Evolutionary conservation across 2,329 filamentous ascomycete genomes (phyloP).

Genomic region (Dothistroma septosporum): DNA sequence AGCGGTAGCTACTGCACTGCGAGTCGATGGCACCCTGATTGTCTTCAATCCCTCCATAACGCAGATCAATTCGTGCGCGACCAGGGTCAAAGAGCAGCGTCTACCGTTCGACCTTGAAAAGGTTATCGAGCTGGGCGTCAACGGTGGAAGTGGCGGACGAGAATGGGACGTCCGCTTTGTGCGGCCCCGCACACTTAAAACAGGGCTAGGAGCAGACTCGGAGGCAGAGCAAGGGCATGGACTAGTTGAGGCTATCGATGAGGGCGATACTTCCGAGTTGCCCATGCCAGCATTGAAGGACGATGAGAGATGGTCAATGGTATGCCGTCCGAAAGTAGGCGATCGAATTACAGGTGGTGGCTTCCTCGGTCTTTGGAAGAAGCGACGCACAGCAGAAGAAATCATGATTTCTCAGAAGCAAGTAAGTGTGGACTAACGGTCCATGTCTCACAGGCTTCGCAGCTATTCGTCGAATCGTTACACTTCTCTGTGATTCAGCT

Average conservation of each 20-base stretch:
- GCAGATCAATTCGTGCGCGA: constrained; percentile 65
- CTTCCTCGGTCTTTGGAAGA: constrained; percentile 37
- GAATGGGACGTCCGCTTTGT: constrained; percentile 61
- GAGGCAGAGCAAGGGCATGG: constrained; percentile 1
- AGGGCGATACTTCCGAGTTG: not conserved
- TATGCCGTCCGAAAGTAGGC: constrained; percentile 41
- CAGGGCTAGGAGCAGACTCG: not conserved
- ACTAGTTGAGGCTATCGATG: constrained; percentile 1
- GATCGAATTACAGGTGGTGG: constrained; percentile 37
- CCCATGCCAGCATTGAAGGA: not conserved
- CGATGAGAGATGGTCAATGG: constrained; percentile 22
- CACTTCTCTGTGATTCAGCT: too few species aligned
- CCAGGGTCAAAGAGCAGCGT: constrained; percentile 49
- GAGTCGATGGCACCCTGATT: constrained; percentile 60
- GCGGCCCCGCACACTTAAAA: constrained; percentile 32
- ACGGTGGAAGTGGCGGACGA: constrained; percentile 51
- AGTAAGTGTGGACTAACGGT: constrained; percentile 20
- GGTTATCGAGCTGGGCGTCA: constrained; percentile 55
- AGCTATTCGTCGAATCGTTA: too few species aligned
- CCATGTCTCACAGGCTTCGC: too few species aligned
- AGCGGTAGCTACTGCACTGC: constrained; percentile 55
- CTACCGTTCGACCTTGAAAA: constrained; percentile 57
- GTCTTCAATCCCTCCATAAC: constrained; percentile 76
- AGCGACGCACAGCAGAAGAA: constrained; percentile 27
- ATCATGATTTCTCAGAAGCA: constrained; percentile 13